Conservation (phyloP, 192 early-diverging fungal genomes). For the Gryganskiella cystojenkinii region DNA sequence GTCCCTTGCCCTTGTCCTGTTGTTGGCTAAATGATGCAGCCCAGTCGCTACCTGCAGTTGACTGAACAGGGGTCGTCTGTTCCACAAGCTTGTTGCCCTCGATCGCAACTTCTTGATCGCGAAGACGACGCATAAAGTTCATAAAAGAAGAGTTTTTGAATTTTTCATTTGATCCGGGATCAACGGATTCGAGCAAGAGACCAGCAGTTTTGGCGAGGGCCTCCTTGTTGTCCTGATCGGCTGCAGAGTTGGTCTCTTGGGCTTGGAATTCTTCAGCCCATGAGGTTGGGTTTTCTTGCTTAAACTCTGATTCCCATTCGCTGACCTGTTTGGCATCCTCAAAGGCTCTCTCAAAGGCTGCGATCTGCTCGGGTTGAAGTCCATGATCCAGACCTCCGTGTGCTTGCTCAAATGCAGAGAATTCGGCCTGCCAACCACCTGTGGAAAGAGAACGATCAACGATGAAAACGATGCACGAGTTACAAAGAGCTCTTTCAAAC, state of each 20-base stretch:
- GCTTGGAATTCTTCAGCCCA: conserved; percentile 68
- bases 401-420: conserved; percentile 76
- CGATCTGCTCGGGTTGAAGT: conserved; percentile 58
- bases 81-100: conserved; percentile 91
- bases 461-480: conserved; percentile 59
- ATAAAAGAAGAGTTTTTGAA: conserved; percentile 93
- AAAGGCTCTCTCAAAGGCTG: conserved; percentile 81
- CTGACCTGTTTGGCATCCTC: conserved; percentile 65
- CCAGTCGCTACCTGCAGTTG: conserved; percentile 29
- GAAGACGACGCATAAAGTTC: conserved; percentile 91
- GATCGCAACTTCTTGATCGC: conserved; percentile 89
- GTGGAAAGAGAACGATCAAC: conserved; percentile 2
- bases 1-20: conserved; percentile 38
- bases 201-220: conserved; percentile 86
- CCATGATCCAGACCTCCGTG: conserved; percentile 43
- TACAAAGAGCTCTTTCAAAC: background rate
- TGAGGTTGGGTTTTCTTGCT: conserved; percentile 54
- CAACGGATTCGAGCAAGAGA: conserved; percentile 81
- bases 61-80: conserved; percentile 30
- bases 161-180: conserved; percentile 87
- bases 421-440: conserved; percentile 54
- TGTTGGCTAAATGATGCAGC: conserved; percentile 44
- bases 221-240: conserved; percentile 62
- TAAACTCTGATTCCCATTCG: conserved; percentile 73
- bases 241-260: conserved; percentile 54